A percentile compares a stretch with the other conserved stretches of the same genome.
These are phyloP conservation scores for Chernovozyma aurita DNA, from an alignment of 1,139 yeast genomes.

Conservation along the genomic window DNA sequence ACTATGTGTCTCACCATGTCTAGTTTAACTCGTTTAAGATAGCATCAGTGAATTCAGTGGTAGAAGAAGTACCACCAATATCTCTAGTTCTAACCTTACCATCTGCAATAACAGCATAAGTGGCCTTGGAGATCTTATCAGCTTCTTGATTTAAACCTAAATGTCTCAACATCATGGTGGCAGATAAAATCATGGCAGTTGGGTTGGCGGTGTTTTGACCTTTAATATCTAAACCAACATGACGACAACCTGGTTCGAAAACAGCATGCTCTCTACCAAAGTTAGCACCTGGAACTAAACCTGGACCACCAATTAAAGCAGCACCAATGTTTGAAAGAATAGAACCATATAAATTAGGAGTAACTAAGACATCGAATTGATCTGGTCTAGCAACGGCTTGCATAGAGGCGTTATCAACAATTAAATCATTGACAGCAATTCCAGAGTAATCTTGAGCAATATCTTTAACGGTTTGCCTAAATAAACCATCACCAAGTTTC, in stretches of 20 bases:
- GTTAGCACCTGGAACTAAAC: conserved; percentile 97
- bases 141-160: conserved; percentile 83
- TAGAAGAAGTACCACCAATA: conserved; percentile 83
- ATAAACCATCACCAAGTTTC: conserved; percentile 98
- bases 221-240: conserved; percentile 94
- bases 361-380: conserved; percentile 95
- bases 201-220: conserved; percentile 97
- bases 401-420: conserved; percentile 98
- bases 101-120: conserved; percentile 83
- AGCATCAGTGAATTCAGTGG: conserved; percentile 92
- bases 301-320: conserved; percentile 97
- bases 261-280: conserved; percentile 97
- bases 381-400: conserved; percentile 98
- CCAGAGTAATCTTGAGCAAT: conserved; percentile 89
- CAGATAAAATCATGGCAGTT: conserved; percentile 91
- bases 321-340: conserved; percentile 97
- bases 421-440: conserved; percentile 81
- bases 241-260: conserved; percentile 99
- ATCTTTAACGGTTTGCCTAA: conserved; percentile 89
- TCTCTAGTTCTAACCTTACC: conserved; percentile 79
- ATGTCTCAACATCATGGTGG: conserved; percentile 90
- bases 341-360: conserved; percentile 98
- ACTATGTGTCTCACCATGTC: not conserved
- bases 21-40: conserved; percentile 60
- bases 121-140: conserved; percentile 82